Percentiles rank a stretch among this genome's conserved stretches.
phyloP scores from a whole-genome alignment of 1,284 basidiomycete genomes.

The Moniliophthora roreri region DNA sequence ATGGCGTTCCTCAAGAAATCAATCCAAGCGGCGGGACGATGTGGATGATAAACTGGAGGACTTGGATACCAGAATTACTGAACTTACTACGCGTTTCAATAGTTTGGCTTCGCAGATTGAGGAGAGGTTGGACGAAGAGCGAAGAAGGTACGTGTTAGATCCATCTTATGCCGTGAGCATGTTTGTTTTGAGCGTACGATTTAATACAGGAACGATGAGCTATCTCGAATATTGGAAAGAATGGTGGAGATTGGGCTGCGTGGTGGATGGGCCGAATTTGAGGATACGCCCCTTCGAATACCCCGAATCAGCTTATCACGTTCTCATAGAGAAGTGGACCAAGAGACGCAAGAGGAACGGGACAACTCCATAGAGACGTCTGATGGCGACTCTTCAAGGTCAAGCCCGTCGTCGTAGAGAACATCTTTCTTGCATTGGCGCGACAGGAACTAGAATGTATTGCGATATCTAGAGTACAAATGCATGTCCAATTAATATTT shows the following conservation, averaged over 20 bases:
- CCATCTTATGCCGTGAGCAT: neutral
- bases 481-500: too few species aligned
- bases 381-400: too few species aligned
- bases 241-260: conserved; percentile 73
- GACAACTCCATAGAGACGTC: too few species aligned
- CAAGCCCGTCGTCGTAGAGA: too few species aligned
- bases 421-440: too few species aligned
- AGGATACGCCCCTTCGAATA: conserved; percentile 5
- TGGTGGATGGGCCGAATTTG: conserved; percentile 38
- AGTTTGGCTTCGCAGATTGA: conserved; percentile 45
- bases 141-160: conserved; percentile 40
- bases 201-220: conserved; percentile 68
- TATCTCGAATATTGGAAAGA: conserved; percentile 65
- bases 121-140: conserved; percentile 41
- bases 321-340: neutral
- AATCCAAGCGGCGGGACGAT: conserved; percentile 70
- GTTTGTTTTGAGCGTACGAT: too few species aligned
- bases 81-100: conserved; percentile 46
- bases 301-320: conserved; percentile 3
- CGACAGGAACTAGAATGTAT: too few species aligned
- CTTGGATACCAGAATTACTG: conserved; percentile 46
- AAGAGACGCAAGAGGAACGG: neutral
- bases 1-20: conserved; percentile 74
- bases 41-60: conserved; percentile 75
- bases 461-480: too few species aligned